phyloP scores from a whole-genome alignment of 805 yeast species.

The Clavispora asparagi region DNA sequence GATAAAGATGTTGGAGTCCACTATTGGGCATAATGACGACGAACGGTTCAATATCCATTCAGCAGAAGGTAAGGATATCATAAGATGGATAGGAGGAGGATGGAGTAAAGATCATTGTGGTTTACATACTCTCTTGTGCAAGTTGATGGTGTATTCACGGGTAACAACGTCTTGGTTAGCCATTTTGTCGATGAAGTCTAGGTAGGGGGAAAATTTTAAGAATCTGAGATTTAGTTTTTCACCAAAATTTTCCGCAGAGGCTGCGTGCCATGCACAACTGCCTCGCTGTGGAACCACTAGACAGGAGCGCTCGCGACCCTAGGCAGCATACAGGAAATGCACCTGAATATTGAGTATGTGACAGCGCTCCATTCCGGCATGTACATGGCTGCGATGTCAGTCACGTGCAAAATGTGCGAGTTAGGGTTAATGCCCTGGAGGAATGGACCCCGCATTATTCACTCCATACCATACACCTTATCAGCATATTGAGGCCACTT shows the following conservation, averaged over 20 bases:
- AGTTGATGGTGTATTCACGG: constrained; percentile 99
- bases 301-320: background rate
- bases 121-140: constrained; percentile 96
- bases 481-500: constrained; percentile 25
- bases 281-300: background rate
- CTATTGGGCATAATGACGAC: background rate
- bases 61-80: background rate
- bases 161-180: constrained; percentile 99
- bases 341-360: background rate
- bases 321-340: background rate
- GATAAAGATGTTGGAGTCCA: background rate
- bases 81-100: background rate
- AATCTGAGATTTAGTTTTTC: constrained; percentile 8
- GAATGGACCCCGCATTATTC: background rate
- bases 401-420: background rate
- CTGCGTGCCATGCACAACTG: constrained; percentile 11
- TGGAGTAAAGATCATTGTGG: background rate
- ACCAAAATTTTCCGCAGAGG: constrained; percentile 13
- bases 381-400: background rate
- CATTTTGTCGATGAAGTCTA: constrained; percentile 42
- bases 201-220: constrained; percentile 4
- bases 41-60: background rate
- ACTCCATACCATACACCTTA: constrained; percentile 34
- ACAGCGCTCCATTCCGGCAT: background rate
- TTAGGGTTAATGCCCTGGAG: background rate